These are phyloP conservation scores for Aphanomyces stellatus DNA, from an alignment of 352 stramenopile species.

Conservation along the genomic window DNA sequence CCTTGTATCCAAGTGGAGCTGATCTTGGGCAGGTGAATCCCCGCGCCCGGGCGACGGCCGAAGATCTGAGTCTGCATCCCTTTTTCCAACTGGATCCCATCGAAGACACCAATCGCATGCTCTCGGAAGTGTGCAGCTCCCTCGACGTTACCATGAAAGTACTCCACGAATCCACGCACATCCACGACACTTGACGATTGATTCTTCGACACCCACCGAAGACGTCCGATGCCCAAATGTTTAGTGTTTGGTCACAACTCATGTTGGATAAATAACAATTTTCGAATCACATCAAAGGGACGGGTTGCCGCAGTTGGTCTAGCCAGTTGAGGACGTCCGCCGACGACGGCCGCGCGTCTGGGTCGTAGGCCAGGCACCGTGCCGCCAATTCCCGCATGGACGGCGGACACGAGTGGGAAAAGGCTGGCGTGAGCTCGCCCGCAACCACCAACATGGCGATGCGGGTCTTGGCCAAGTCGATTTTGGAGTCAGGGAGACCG, in stretches of 20 bases:
- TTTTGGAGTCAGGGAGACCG: neutral
- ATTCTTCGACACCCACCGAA: too few relatives aligned
- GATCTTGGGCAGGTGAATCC: constrained; percentile 19
- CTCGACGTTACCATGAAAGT: constrained; percentile 49
- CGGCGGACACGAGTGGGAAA: constrained; percentile 24
- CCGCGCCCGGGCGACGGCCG: constrained; percentile 29
- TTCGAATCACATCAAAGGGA: too few relatives aligned
- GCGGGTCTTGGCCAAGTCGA: neutral
- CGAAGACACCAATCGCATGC: constrained; percentile 40
- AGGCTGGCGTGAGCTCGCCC: constrained; percentile 18
- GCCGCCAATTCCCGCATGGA: constrained; percentile 21
- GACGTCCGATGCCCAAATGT: too few relatives aligned
- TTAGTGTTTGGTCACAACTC: too few relatives aligned
- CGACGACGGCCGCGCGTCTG: constrained; percentile 6
- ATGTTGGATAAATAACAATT: too few relatives aligned
- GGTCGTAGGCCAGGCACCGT: constrained; percentile 25
- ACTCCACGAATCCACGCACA: constrained; percentile 20
- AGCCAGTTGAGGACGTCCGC: constrained; percentile 12
- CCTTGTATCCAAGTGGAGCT: neutral
- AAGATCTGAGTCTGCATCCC: constrained; percentile 28
- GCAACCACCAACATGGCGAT: constrained; percentile 21
- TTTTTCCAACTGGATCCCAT: constrained; percentile 55
- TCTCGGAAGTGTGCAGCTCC: constrained; percentile 46
- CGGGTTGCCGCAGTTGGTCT: neutral
- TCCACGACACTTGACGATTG: too few relatives aligned